These are phyloP conservation scores for Monilinia fructigena DNA, from an alignment of 2,329 filamentous ascomycete genomes.

Conservation along the genomic window DNA sequence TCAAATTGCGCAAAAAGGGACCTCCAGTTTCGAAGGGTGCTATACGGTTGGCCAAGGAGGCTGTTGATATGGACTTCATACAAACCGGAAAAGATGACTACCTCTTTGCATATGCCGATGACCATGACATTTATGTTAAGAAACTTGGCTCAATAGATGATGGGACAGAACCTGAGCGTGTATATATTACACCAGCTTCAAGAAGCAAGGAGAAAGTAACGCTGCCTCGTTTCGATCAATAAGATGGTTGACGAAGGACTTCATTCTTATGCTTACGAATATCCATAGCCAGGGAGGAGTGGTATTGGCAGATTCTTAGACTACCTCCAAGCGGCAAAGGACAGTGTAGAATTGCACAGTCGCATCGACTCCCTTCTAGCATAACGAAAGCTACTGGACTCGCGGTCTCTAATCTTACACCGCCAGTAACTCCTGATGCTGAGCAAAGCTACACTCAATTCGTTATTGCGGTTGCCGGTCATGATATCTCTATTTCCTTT, in stretches of 20 bases:
- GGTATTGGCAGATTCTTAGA: constrained; percentile 55
- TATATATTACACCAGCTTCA: constrained; percentile 56
- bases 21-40: constrained; percentile 51
- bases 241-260: constrained; percentile 57
- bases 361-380: constrained; percentile 59
- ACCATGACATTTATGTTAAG: constrained; percentile 67
- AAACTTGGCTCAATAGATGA: constrained; percentile 41
- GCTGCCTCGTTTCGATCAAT: constrained; percentile 55
- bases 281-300: constrained; percentile 58
- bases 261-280: constrained; percentile 58
- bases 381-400: constrained; percentile 76
- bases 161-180: constrained; percentile 49
- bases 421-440: constrained; percentile 49
- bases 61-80: constrained; percentile 68
- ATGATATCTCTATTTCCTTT: constrained; percentile 74
- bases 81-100: constrained; percentile 63
- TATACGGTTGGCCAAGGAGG: constrained; percentile 55
- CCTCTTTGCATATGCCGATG: constrained; percentile 75
- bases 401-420: constrained; percentile 68
- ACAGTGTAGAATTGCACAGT: constrained; percentile 51
- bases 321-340: constrained; percentile 35
- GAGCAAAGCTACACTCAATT: constrained; percentile 68
- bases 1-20: constrained; percentile 54
- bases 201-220: constrained; percentile 44
- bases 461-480: constrained; percentile 75